A percentile compares a stretch with the other conserved stretches of the same genome.
phyloP scores from a whole-genome alignment of 768 basidiomycete genomes.

The Tremella fuciformis region DNA sequence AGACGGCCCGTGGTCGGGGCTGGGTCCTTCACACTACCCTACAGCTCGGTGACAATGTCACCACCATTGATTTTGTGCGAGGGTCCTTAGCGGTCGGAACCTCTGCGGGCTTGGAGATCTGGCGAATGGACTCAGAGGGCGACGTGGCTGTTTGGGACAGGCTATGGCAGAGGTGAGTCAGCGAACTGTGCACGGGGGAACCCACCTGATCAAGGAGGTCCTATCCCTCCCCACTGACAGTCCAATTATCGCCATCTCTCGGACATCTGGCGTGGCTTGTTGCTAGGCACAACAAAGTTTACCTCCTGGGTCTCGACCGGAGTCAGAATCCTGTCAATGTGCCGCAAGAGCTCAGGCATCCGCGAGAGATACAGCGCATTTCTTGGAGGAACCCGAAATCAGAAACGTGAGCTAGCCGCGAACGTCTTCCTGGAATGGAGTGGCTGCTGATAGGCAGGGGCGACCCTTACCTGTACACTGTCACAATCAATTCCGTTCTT shows the following conservation, averaged over 20 bases:
- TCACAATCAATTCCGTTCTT: conserved; percentile 75
- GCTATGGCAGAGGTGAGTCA: conserved; percentile 41
- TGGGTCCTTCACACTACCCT: conserved; percentile 40
- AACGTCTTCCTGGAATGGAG: not conserved
- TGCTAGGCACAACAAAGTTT: conserved; percentile 23
- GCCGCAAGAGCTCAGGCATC: conserved; percentile 41
- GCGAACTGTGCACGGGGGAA: conserved; percentile 2
- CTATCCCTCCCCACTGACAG: conserved; percentile 17
- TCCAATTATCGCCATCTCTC: conserved; percentile 25
- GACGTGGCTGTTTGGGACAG: conserved; percentile 45
- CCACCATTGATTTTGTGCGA: conserved; percentile 26
- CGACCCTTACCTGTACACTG: conserved; percentile 63
- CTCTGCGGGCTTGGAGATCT: conserved; percentile 34
- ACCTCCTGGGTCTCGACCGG: conserved; percentile 28
- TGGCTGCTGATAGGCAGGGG: conserved; percentile 21
- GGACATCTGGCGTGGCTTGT: conserved; percentile 36
- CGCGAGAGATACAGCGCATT: conserved; percentile 38
- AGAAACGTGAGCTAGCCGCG: conserved; percentile 18
- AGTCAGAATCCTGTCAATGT: conserved; percentile 24
- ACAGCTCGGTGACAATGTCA: conserved; percentile 22
- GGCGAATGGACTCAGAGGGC: conserved; percentile 31
- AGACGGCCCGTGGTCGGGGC: conserved; percentile 4
- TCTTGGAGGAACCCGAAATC: conserved; percentile 36
- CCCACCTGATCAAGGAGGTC: conserved; percentile 11
- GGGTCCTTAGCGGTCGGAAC: conserved; percentile 36